Conservation (phyloP, 2,329 filamentous ascomycete species). For the Cordyceps javanica region DNA sequence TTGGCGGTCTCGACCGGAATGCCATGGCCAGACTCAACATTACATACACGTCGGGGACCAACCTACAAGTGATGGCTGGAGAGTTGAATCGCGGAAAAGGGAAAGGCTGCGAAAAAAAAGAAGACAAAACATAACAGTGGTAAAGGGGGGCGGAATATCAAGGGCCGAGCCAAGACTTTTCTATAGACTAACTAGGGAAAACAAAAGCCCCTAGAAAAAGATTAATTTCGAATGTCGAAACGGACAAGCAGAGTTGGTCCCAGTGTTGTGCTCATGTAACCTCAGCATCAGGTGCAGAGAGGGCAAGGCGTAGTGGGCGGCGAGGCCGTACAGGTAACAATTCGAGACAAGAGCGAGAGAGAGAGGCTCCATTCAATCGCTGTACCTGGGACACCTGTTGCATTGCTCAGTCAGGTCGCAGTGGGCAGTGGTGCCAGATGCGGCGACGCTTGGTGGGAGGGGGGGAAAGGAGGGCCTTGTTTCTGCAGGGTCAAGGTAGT, state of each 20-base stretch:
- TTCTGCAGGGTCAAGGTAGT: not conserved
- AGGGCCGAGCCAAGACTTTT: not conserved
- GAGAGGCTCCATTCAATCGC: not conserved
- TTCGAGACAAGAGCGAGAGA: not conserved
- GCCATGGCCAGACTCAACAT: no score
- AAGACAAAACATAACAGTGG: not conserved
- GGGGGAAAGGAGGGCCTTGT: not conserved
- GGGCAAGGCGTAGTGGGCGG: not conserved
- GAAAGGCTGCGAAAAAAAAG: no score
- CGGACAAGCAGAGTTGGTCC: not conserved
- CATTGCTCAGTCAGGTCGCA: not conserved
- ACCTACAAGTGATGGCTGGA: no score
- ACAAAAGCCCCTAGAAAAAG: not conserved
- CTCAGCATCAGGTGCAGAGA: not conserved
- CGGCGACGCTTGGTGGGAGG: not conserved
- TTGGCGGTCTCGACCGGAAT: not conserved
- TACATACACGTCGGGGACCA: no score
- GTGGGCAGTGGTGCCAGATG: not conserved
- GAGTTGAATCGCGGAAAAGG: not conserved
- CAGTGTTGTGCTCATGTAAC: not conserved
- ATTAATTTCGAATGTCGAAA: not conserved
- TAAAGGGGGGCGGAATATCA: not conserved
- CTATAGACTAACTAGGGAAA: not conserved
- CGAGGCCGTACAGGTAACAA: not conserved
- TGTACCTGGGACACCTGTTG: not conserved